Conservation (phyloP, 2,329 filamentous ascomycete species). For the Talaromyces sp. region DNA sequence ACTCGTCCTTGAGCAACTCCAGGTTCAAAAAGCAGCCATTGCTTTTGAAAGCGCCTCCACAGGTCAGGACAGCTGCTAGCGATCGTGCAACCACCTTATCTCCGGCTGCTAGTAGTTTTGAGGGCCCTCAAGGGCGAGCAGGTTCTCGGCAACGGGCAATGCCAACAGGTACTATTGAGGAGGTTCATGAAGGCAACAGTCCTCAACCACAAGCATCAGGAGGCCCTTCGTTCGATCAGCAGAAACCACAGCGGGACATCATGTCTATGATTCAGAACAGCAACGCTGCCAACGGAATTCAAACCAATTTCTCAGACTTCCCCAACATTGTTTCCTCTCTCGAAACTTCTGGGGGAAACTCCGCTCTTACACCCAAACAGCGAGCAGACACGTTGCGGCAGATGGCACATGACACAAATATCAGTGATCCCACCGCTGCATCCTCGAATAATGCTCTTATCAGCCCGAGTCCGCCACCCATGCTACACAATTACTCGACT, state of each 20-base stretch:
- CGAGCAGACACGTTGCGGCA: slow-evolving; percentile 44
- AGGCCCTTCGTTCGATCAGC: slow-evolving; percentile 17
- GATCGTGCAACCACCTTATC: slow-evolving; percentile 10
- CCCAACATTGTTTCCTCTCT: slow-evolving; percentile 41
- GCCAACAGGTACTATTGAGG: slow-evolving; percentile 35
- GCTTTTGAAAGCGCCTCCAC: slow-evolving; percentile 42
- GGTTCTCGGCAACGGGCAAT: slow-evolving; percentile 26
- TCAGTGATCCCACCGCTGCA: slow-evolving; percentile 32
- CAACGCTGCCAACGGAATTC: slow-evolving; percentile 37
- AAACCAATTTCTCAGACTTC: slow-evolving; percentile 36
- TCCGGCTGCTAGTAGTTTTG: slow-evolving; percentile 23
- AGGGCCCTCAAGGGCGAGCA: slow-evolving; percentile 16
- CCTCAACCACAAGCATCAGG: slow-evolving; percentile 20
- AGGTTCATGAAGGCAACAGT: slow-evolving; percentile 38
- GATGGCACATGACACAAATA: slow-evolving; percentile 42
- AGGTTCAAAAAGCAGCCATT: slow-evolving; percentile 42
- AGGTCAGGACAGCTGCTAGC: slow-evolving; percentile 15
- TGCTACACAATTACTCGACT: slow-evolving; percentile 43
- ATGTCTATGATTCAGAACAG: slow-evolving; percentile 45
- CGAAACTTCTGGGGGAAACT: slow-evolving; percentile 37
- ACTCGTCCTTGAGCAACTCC: slow-evolving; percentile 29
- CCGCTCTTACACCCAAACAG: slow-evolving; percentile 39
- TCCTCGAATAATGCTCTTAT: slow-evolving; percentile 52
- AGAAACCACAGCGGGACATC: slow-evolving; percentile 37
- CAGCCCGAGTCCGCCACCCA: slow-evolving; percentile 49